phyloP scores from a whole-genome alignment of 495 filamentous ascomycete species.

The Hypoxylon subgilvum region DNA sequence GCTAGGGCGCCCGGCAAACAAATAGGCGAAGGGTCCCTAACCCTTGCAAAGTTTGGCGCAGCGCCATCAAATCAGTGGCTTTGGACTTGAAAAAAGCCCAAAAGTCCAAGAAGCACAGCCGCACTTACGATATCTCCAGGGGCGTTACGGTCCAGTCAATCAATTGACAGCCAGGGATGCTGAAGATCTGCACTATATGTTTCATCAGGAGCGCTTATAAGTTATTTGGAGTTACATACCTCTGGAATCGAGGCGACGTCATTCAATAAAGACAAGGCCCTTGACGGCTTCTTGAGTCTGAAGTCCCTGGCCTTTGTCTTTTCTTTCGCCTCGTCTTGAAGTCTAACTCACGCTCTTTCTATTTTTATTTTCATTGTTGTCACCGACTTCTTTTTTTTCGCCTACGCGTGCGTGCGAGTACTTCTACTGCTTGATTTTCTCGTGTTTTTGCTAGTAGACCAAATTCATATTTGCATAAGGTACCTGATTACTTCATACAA shows the following conservation, averaged over 20 bases:
- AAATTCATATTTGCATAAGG: no score
- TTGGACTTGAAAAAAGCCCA: background rate
- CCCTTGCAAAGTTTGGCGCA: background rate
- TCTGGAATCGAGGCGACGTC: conserved; percentile 30
- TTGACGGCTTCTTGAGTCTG: no score
- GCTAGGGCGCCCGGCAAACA: no score
- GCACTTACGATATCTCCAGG: conserved; percentile 6
- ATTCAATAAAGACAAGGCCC: conserved; percentile 19
- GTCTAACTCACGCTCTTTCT: no score
- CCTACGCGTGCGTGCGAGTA: background rate
- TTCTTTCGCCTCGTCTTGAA: background rate
- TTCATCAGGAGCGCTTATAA: conserved; percentile 28
- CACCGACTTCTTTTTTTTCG: background rate
- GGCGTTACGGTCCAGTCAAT: conserved; percentile 23
- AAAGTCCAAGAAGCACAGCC: conserved; percentile 29
- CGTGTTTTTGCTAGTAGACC: background rate
- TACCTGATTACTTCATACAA: conserved; percentile 11
- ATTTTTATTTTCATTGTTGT: conserved; percentile 5
- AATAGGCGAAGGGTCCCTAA: background rate
- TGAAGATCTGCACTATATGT: conserved; percentile 25
- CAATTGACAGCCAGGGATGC: conserved; percentile 23
- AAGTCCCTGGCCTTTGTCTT: background rate
- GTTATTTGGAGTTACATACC: no score
- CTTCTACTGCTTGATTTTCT: background rate
- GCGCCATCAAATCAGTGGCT: conserved; percentile 10